Conservation (phyloP, 371 early-diverging fungal species). For the Conidiobolus coronatus region DNA sequence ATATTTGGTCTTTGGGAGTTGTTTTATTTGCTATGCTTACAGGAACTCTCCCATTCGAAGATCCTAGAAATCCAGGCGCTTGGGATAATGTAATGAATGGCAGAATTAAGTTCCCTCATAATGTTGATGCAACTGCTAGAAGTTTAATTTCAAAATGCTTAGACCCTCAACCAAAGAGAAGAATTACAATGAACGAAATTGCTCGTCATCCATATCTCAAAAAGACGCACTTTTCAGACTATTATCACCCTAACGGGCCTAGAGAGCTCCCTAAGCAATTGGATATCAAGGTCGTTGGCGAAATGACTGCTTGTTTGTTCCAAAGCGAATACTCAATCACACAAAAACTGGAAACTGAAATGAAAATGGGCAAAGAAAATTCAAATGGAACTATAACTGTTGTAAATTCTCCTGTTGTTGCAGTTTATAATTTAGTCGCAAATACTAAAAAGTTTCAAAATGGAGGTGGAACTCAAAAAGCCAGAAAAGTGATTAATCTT, state of each 20-base stretch:
- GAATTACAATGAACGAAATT: slow-evolving; percentile 1
- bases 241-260: background rate
- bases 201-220: background rate
- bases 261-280: background rate
- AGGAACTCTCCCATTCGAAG: slow-evolving; percentile 6
- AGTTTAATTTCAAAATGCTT: background rate
- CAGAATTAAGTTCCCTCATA: background rate
- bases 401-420: slow-evolving; percentile 1
- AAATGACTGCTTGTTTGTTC: slow-evolving; percentile 4
- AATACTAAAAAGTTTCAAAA: background rate
- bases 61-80: slow-evolving; percentile 5
- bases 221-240: background rate
- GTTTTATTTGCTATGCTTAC: slow-evolving; percentile 7
- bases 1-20: slow-evolving; percentile 7
- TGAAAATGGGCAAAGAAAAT: slow-evolving; percentile 1
- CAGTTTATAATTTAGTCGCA: slow-evolving; percentile 2
- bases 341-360: slow-evolving; percentile 2
- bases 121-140: background rate
- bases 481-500: too few species aligned
- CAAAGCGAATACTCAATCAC: background rate
- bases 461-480: too few species aligned
- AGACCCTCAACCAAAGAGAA: slow-evolving; percentile 3
- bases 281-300: background rate
- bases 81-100: slow-evolving; percentile 5
- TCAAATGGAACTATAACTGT: background rate